Base-by-base conservation (phyloP, 1,284 basidiomycete species). In the Rhizoctonia solani region DNA sequence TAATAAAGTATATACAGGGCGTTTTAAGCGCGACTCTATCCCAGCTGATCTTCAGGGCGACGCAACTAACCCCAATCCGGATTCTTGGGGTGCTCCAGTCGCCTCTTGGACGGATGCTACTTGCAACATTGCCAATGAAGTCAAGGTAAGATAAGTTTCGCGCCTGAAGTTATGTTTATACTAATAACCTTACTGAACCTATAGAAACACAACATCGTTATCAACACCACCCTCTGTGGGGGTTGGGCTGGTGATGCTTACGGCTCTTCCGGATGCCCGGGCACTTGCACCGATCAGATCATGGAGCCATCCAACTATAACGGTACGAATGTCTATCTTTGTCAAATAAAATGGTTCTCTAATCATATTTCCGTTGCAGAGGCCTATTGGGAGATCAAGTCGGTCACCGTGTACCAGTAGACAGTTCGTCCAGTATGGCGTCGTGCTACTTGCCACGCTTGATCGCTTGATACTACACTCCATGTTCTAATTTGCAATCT, bases 211-310 rank as follows among this genome's bases (percentile, higher is more conserved):
- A 65, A 42, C 19, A 53, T 65, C 3, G 29, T 65, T 8, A 49
- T 65, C 89, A 89, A 92, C 74, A 91, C 91, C 69, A 92, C 89
- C 11, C 90, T 91, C 72, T 92, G 89, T 72, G 89, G 87, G 88
- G 89, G 89, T 75, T 92, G 89, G 89, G 90, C 89, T 6, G 90
- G 89, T 42, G 87, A 89, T 74, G 85, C 85, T 1, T 92, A 90
- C 73, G 80, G 82, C 9, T 86, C 85, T 3, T 86, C 88, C 1
- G 83, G 83, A 25, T 92, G 89, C 73, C 87, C 88, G 4, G 90
- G 90, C 44, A 87, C 87, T 46, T 92, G 90, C 73, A 74, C 80
- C 11, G 80, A 84, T 23, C 80, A 81, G 67, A 75, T 92, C 37
- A 85, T 81, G 79, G 81, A 90, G 72, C 88, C 89, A 1, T 74